phyloP scores from a whole-genome alignment of 352 stramenopile genomes.

The Globisporangium mamillatum region DNA sequence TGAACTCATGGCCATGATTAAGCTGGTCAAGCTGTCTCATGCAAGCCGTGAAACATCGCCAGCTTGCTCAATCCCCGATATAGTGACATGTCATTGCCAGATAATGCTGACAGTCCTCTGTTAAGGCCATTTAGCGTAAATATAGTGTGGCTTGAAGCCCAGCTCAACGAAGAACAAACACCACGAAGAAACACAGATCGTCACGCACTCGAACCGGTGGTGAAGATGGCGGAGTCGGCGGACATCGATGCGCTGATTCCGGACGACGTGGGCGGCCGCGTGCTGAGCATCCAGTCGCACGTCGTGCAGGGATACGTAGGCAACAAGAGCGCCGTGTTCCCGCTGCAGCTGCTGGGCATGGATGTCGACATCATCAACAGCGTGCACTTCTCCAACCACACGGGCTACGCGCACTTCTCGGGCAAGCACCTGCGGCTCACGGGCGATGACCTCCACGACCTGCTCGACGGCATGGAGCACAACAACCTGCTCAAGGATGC shows the following conservation, averaged over 20 bases:
- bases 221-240: neutral
- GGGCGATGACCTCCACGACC: conserved; percentile 71
- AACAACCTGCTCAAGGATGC: conserved; percentile 67
- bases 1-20: neutral
- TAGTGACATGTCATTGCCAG: neutral
- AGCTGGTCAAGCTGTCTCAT: neutral
- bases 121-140: neutral
- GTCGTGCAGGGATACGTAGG: conserved; percentile 86
- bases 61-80: neutral
- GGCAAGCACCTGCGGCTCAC: conserved; percentile 69
- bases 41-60: neutral
- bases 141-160: neutral
- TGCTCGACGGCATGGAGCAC: conserved; percentile 73
- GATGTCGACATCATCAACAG: conserved; percentile 89
- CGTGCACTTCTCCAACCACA: conserved; percentile 89
- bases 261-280: conserved; percentile 43
- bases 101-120: neutral
- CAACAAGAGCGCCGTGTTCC: conserved; percentile 86
- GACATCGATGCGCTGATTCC: conserved; percentile 15
- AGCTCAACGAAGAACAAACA: neutral
- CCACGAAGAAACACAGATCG: neutral
- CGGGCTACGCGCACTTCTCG: conserved; percentile 72
- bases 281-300: conserved; percentile 88
- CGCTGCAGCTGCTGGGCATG: conserved; percentile 79
- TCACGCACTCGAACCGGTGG: neutral